Evolutionary conservation across 208 protist genomes (phyloP).

Genomic region (Crithidia thermophila): DNA sequence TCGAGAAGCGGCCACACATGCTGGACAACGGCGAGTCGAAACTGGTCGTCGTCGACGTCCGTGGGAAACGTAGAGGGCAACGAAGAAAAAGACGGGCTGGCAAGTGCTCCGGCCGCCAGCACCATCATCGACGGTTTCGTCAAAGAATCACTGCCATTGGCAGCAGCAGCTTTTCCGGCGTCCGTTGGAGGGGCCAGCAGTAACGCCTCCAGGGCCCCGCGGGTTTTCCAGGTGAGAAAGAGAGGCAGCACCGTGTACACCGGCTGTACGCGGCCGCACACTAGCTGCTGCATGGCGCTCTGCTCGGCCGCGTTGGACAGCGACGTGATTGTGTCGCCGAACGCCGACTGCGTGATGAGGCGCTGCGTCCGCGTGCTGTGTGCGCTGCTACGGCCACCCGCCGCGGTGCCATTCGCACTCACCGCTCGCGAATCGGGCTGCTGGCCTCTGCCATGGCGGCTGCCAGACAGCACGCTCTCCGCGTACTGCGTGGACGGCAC

Average conservation of each 20-base stretch:
- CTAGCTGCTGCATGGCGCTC: constrained; percentile 24
- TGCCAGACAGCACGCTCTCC: constrained; percentile 1
- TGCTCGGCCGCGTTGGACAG: not conserved
- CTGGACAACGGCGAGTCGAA: constrained; percentile 7
- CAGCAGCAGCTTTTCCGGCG: not conserved
- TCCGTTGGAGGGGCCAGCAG: constrained; percentile 25
- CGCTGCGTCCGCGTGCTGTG: constrained; percentile 4
- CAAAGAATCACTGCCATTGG: not conserved
- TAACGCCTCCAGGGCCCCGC: constrained; percentile 59
- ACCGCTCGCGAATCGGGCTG: not conserved
- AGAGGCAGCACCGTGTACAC: constrained; percentile 65
- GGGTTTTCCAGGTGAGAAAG: constrained; percentile 71
- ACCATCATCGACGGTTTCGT: constrained; percentile 26
- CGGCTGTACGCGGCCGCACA: constrained; percentile 57
- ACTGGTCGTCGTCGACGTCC: not conserved
- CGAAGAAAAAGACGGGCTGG: too few species aligned
- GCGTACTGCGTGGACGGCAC: not conserved
- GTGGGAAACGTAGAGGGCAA: not conserved
- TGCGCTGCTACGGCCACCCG: not conserved
- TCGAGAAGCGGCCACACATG: constrained; percentile 23
- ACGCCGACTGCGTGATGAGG: not conserved
- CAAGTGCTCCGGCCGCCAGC: too few species aligned
- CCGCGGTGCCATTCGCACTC: too few species aligned
- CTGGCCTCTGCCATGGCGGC: not conserved
- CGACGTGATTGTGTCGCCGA: constrained; percentile 8